Percentiles rank a stretch among this genome's conserved stretches.
phyloP scores from a whole-genome alignment of 139 green algal species.

The Coelastrella sp. region DNA sequence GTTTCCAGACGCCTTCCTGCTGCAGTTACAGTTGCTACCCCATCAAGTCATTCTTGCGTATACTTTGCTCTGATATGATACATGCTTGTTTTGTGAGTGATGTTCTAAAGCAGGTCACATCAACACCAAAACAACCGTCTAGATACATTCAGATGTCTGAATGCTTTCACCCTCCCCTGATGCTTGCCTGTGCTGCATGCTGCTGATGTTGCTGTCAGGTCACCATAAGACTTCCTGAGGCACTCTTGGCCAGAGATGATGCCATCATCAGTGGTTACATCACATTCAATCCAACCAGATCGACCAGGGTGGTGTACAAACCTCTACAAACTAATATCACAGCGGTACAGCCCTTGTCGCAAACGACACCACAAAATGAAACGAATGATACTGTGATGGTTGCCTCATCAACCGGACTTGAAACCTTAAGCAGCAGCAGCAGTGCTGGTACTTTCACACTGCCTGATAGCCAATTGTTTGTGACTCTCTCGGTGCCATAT shows the following conservation, averaged over 20 bases:
- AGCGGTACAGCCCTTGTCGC: too few relatives aligned
- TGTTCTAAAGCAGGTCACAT: too few relatives aligned
- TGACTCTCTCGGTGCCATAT: background rate
- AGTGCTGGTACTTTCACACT: background rate
- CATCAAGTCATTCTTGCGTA: too few relatives aligned
- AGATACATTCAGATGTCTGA: too few relatives aligned
- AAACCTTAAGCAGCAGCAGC: background rate
- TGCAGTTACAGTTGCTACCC: too few relatives aligned
- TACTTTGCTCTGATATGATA: too few relatives aligned
- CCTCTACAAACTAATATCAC: background rate
- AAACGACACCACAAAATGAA: background rate
- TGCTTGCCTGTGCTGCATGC: background rate
- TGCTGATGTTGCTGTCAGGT: background rate
- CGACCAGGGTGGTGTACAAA: background rate
- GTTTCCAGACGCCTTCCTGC: too few relatives aligned
- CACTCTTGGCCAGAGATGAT: background rate
- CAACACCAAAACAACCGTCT: too few relatives aligned
- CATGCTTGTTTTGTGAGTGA: too few relatives aligned
- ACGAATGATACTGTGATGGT: background rate
- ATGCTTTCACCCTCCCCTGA: background rate
- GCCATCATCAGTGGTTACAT: constrained; percentile 14
- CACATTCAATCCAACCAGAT: background rate
- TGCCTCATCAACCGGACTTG: background rate
- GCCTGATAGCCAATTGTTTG: background rate
- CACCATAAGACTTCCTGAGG: background rate